A percentile compares a stretch with the other conserved stretches of the same genome.
phyloP scores from a whole-genome alignment of 2,329 filamentous ascomycete species.

The Hypoxylon sp. region DNA sequence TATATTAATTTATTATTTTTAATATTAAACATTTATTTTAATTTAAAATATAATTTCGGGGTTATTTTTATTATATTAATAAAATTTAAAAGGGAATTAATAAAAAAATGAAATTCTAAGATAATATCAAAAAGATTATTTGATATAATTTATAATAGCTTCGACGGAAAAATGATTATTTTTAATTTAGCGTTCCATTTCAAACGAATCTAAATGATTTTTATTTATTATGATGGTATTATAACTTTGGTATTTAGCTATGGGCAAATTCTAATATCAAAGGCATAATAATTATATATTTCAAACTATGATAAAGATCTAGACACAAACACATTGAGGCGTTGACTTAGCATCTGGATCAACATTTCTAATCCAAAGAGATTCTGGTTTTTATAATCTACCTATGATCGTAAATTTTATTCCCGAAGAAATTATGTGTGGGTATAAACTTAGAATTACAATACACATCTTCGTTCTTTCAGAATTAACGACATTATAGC shows the following conservation, averaged over 20 bases:
- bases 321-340: too few species aligned
- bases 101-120: constrained; percentile 14
- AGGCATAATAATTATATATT: not conserved
- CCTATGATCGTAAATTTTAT: too few species aligned
- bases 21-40: constrained; percentile 22
- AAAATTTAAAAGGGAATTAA: constrained; percentile 10
- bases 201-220: not conserved
- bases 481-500: too few species aligned
- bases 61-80: constrained; percentile 28
- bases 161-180: constrained; percentile 37
- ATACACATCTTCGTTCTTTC: too few species aligned
- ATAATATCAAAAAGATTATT: constrained; percentile 33
- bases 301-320: too few species aligned
- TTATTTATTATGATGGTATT: not conserved
- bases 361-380: not conserved
- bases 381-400: not conserved
- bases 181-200: constrained; percentile 37
- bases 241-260: not conserved
- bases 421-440: too few species aligned
- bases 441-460: too few species aligned
- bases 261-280: not conserved
- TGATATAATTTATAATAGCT: constrained; percentile 29
- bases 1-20: constrained; percentile 11
- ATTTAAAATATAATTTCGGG: constrained; percentile 7
- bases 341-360: not conserved